phyloP scores from a whole-genome alignment of 768 basidiomycete genomes.

The Tremella yokohamensis region DNA sequence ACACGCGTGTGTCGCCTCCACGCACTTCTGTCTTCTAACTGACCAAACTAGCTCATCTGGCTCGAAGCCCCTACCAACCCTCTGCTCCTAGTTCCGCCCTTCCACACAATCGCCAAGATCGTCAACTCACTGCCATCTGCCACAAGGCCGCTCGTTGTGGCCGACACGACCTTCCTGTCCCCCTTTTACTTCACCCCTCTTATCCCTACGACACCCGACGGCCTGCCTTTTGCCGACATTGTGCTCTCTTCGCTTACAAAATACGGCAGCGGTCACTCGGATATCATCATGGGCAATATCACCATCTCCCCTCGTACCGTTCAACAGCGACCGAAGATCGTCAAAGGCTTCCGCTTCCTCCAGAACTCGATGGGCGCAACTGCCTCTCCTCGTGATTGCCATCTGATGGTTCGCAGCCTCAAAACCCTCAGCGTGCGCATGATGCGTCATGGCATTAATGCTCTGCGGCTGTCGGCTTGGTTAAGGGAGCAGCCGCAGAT shows the following conservation, averaged over 20 bases:
- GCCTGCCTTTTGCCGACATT: slow-evolving; percentile 66
- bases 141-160: slow-evolving; percentile 67
- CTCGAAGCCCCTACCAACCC: slow-evolving; percentile 95
- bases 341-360: slow-evolving; percentile 69
- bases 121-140: slow-evolving; percentile 57
- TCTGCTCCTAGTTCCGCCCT: slow-evolving; percentile 78
- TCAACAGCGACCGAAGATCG: slow-evolving; percentile 50
- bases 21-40: neutral
- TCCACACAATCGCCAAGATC: slow-evolving; percentile 65
- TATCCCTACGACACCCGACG: slow-evolving; percentile 45
- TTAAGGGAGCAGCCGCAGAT: slow-evolving; percentile 61
- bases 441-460: slow-evolving; percentile 80
- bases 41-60: slow-evolving; percentile 71
- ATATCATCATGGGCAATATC: slow-evolving; percentile 83
- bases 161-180: slow-evolving; percentile 93
- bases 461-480: slow-evolving; percentile 66
- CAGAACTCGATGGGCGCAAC: slow-evolving; percentile 65
- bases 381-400: slow-evolving; percentile 73
- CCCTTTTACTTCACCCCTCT: slow-evolving; percentile 88
- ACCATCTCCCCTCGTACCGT: slow-evolving; percentile 51
- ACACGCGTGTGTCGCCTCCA: slow-evolving; percentile 63
- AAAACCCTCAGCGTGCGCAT: slow-evolving; percentile 89
- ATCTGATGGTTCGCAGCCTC: slow-evolving; percentile 82
- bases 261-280: slow-evolving; percentile 90
- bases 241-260: slow-evolving; percentile 70